These are phyloP conservation scores for Cardamine occulta DNA, from an alignment of 345 rosid genomes.

Conservation along the genomic window DNA sequence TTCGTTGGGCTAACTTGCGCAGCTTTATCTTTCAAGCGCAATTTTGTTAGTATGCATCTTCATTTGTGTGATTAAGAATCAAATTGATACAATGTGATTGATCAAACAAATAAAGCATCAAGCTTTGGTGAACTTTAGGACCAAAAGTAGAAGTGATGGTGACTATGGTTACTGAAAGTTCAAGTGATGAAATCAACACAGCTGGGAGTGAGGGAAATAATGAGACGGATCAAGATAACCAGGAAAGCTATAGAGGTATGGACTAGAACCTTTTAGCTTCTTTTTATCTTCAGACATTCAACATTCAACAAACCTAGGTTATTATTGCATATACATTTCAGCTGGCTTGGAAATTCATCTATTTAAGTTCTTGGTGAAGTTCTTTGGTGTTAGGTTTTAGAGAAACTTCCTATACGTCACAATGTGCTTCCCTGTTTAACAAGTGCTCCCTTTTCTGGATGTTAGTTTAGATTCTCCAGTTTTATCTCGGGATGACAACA, in stretches of 20 bases:
- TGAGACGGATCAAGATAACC: slow-evolving; percentile 27
- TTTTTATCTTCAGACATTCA: not conserved
- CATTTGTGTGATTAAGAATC: not conserved
- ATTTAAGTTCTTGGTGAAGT: too few relatives aligned
- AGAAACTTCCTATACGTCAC: not conserved
- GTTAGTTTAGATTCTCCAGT: slow-evolving; percentile 38
- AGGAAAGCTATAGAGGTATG: slow-evolving; percentile 46
- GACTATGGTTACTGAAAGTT: slow-evolving; percentile 43
- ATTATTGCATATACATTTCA: too few relatives aligned
- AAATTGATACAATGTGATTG: not conserved
- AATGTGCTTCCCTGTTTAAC: slow-evolving; percentile 26
- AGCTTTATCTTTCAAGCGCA: slow-evolving; percentile 57
- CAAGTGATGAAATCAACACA: slow-evolving; percentile 39
- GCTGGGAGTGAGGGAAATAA: not conserved
- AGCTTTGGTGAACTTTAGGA: slow-evolving; percentile 46
- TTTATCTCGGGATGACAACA: slow-evolving; percentile 23
- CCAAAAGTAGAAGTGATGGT: slow-evolving; percentile 62
- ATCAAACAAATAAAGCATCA: not conserved
- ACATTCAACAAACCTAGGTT: too few relatives aligned
- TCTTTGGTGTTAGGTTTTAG: too few relatives aligned
- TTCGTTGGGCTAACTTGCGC: slow-evolving; percentile 66
- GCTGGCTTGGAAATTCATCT: too few relatives aligned
- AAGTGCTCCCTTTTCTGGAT: slow-evolving; percentile 15
- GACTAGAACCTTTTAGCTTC: slow-evolving; percentile 40
- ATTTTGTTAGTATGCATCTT: slow-evolving; percentile 53